Evolutionary conservation across 2,329 filamentous ascomycete species (phyloP), one percentile per base, ranked within the genome.

Genomic region (Penicillium sp.): DNA sequence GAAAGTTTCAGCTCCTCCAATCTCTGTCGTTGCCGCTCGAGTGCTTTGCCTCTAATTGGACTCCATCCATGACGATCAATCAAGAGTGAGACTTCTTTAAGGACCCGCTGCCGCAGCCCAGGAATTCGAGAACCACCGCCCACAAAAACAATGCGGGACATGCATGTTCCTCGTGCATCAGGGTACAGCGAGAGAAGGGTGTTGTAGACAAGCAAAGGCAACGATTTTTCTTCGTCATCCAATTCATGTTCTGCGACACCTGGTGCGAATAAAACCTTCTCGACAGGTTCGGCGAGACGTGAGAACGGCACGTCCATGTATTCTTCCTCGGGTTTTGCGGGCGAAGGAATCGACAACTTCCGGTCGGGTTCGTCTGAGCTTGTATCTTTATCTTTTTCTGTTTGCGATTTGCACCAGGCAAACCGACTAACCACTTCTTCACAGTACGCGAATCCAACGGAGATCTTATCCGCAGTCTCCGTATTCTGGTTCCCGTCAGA

Each of bases 91-190:
- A 97, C 70, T 60, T 97, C 90, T 49, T 85, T 79, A 29, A 95
- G 70, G 33, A 95, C 77, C 24, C 91, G 81, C 22, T 78, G 76
- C 57, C 87, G 88, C 24, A 98, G 72, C 1, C 93, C 93, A 0
- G 90, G 78, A 8, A 96, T 82, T 24, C 79, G 79, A 6, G 88
- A 82, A 42, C 85, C 85, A 2, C 88, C 88, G 29, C 93, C 93
- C 0, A 84, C 85, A 62, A 98, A 86, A 15, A 95, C 75, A 40
- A 97, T 86, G 34, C 91, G 85, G 1, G 89, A 83, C 82, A 96
- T 93, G 67, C 91, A 96, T 4, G 84, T 71, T 1, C 86, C 84
- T 22, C 93, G 82, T 4, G 90, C 82, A 67, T 98, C 93, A 4
- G 91, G 72, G 0, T 89, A 87, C 1, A 96, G 75, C 7, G 81